Evolutionary conservation across 2,329 filamentous ascomycete genomes (phyloP).

Genomic region (Dothistroma septosporum): DNA sequence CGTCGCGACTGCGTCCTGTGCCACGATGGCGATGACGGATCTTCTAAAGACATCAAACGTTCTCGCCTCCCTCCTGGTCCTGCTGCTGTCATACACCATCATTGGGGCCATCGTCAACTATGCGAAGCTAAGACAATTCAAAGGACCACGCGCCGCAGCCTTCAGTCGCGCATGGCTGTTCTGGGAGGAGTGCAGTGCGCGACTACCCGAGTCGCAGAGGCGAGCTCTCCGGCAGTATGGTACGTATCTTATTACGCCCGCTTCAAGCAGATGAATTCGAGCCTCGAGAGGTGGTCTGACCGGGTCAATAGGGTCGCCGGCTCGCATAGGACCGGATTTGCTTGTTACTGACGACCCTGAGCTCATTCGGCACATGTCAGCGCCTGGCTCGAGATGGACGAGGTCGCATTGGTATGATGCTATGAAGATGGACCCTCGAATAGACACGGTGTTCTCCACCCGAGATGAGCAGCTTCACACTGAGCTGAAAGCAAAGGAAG

Average conservation of each 20-base stretch:
- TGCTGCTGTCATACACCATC: conserved; percentile 19
- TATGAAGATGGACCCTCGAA: conserved; percentile 51
- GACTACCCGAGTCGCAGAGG: conserved; percentile 21
- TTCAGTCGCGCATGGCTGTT: conserved; percentile 28
- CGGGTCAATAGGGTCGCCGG: conserved; percentile 36
- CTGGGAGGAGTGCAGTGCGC: conserved; percentile 23
- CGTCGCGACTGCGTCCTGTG: not conserved
- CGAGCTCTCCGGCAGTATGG: conserved; percentile 29
- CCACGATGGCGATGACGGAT: not conserved
- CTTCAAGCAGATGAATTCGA: conserved; percentile 1
- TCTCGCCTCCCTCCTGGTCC: conserved; percentile 1
- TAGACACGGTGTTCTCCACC: conserved; percentile 53
- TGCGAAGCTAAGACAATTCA: conserved; percentile 27
- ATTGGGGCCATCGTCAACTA: conserved; percentile 23
- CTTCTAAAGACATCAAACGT: not conserved
- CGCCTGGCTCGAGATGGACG: conserved; percentile 31
- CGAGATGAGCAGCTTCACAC: conserved; percentile 49
- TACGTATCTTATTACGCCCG: conserved; percentile 7
- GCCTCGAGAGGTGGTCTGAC: not conserved
- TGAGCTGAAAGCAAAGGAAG: conserved; percentile 47
- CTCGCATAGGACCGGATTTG: conserved; percentile 47
- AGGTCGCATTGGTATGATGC: conserved; percentile 46
- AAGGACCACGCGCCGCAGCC: conserved; percentile 25
- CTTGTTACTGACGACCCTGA: conserved; percentile 50
- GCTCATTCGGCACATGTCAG: conserved; percentile 45